Evolutionary conservation across 139 green algal genomes (phyloP), one percentile per base, ranked within the genome.

Genomic region (Picochlorum costavermella): DNA sequence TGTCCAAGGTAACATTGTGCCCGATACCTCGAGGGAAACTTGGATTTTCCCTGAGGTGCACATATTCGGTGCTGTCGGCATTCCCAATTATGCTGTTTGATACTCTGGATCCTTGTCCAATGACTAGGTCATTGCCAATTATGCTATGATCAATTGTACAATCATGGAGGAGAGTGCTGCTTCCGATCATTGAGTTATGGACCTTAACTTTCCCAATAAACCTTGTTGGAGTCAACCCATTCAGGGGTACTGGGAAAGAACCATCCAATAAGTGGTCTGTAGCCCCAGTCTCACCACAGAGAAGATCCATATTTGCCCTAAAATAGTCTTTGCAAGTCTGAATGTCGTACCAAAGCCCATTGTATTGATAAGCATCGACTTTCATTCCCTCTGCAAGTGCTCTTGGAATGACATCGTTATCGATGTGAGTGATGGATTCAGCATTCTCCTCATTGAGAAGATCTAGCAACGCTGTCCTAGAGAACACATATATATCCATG

Each of bases 41-140:
- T 23, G 89, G 88, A 0, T 73, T 49, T 0, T 66, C 79, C 83
- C 98, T 91, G 62, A 97, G 98, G 75, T 92, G 97, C 79, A 98
- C 94, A 14, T 88, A 88, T 4, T 94, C 94, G 74, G 98, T 97
- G 20, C 98, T 74, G 74, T 96, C 86, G 3, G 85, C 78, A 57
- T 92, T 76, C 76, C 92, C 63, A 70, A 93, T 83, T n/a, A n/a
- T n/a, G n/a, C 20, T 23, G 20, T 46, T 61, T 68, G 11, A 72
- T 73, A 28, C 75, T 77, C 33, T 84, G 71, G 31, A 60, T 76
- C 25, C 73, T 79, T 67, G 84, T 81, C 6, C 84, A 89, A 36
- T 94, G 33, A 40, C 33, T 40, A 40, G 33, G 33, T 40, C 84
- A 50, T 98, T 80, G 40, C 94, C 94, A 3, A 99, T 70, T 36